These are phyloP conservation scores for Kwoniella bestiolae DNA, from an alignment of 768 basidiomycete species.

Conservation along the genomic window DNA sequence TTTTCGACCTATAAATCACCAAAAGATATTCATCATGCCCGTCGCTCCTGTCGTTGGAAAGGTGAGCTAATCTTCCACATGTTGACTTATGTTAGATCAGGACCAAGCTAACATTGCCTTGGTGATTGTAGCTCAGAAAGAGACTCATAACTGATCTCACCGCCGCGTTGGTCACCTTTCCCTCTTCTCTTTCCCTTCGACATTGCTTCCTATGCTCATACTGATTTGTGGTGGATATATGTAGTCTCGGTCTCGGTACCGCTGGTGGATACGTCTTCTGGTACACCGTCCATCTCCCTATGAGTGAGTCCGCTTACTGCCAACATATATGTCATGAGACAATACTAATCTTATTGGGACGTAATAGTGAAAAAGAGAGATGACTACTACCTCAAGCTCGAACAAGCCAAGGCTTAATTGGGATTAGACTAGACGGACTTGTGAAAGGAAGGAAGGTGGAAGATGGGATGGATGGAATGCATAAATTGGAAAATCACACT, in stretches of 20 bases:
- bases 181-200: background rate
- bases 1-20: background rate
- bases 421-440: background rate
- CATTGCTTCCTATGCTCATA: too few relatives aligned
- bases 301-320: constrained; percentile 18
- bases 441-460: constrained; percentile 1
- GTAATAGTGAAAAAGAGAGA: constrained; percentile 29
- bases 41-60: constrained; percentile 33
- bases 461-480: constrained; percentile 7
- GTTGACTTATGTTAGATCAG: too few relatives aligned
- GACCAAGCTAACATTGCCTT: constrained; percentile 4
- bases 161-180: constrained; percentile 16
- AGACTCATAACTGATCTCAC: constrained; percentile 30
- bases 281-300: constrained; percentile 34
- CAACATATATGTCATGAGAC: background rate
- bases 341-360: background rate
- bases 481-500: constrained; percentile 20
- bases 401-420: constrained; percentile 20
- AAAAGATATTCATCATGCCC: constrained; percentile 21
- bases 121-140: constrained; percentile 23
- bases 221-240: background rate
- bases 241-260: constrained; percentile 29
- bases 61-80: constrained; percentile 11
- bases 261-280: constrained; percentile 33
- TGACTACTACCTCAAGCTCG: constrained; percentile 30